Conservation (phyloP, 2,329 filamentous ascomycete species). For the Pezicula neosporulosa region DNA sequence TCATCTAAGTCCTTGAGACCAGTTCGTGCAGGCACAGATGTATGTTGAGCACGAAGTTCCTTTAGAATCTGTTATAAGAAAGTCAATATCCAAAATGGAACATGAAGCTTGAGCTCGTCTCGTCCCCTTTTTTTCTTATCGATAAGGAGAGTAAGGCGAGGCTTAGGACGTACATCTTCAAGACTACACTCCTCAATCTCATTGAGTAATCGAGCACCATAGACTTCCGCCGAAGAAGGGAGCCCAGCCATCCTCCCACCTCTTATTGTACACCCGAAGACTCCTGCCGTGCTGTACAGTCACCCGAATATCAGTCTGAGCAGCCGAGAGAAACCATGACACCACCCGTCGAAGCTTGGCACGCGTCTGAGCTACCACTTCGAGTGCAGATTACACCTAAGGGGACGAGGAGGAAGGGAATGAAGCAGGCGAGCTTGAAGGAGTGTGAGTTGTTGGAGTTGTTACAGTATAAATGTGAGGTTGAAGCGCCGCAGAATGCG, state of each 20-base stretch:
- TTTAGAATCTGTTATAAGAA: conserved; percentile 12
- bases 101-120: not conserved
- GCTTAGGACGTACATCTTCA: conserved; percentile 47
- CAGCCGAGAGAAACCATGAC: conserved; percentile 40
- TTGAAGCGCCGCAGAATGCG: conserved; percentile 42
- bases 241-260: conserved; percentile 6
- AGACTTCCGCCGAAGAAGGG: conserved; percentile 17
- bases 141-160: conserved; percentile 10
- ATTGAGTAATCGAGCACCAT: conserved; percentile 46
- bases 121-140: conserved; percentile 8
- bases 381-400: conserved; percentile 45
- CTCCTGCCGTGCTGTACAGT: not conserved
- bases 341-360: conserved; percentile 53
- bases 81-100: not conserved
- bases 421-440: conserved; percentile 47
- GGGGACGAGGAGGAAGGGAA: conserved; percentile 41
- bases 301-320: not conserved
- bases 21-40: conserved; percentile 6
- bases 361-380: conserved; percentile 45
- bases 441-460: conserved; percentile 55
- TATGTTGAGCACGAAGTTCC: conserved; percentile 5
- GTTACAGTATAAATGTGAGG: conserved; percentile 58
- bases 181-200: conserved; percentile 52
- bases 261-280: not conserved
- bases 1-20: conserved; percentile 42